These are phyloP conservation scores for Syncephalastrum racemosum DNA, from an alignment of 371 early-diverging fungal genomes.

Conservation along the genomic window DNA sequence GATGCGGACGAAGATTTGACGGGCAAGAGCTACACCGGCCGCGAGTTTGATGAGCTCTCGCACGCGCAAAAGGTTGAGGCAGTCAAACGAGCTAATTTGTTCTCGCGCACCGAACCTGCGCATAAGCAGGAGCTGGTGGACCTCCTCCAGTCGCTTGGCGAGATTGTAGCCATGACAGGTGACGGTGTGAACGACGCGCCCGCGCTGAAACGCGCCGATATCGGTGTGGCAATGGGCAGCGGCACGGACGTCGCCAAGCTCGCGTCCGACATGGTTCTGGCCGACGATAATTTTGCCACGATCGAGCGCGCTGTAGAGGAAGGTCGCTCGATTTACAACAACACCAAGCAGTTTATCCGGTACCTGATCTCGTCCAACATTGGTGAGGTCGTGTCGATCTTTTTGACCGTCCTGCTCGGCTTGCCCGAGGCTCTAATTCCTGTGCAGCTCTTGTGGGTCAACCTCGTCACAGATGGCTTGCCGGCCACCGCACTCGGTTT, in stretches of 20 bases:
- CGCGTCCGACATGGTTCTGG: slow-evolving; percentile 97
- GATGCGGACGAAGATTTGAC: slow-evolving; percentile 64
- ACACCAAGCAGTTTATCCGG: slow-evolving; percentile 97
- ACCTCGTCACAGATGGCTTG: slow-evolving; percentile 87
- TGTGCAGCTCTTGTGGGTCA: slow-evolving; percentile 97
- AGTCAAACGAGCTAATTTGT: slow-evolving; percentile 77
- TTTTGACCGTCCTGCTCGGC: slow-evolving; percentile 91
- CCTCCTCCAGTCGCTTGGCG: slow-evolving; percentile 82
- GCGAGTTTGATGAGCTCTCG: slow-evolving; percentile 88
- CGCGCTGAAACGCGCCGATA: slow-evolving; percentile 96
- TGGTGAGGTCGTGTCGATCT: slow-evolving; percentile 85
- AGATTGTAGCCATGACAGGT: slow-evolving; percentile 98
- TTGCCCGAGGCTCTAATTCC: slow-evolving; percentile 97
- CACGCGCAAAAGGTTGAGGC: slow-evolving; percentile 70
- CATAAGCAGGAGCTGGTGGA: slow-evolving; percentile 95
- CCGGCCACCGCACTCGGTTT: slow-evolving; percentile 84
- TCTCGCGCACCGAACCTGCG: slow-evolving; percentile 92
- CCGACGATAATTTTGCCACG: slow-evolving; percentile 97
- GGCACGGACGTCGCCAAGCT: slow-evolving; percentile 98
- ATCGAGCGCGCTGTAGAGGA: slow-evolving; percentile 96
- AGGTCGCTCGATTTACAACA: slow-evolving; percentile 95
- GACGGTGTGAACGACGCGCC: slow-evolving; percentile 99
- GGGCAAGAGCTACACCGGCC: slow-evolving; percentile 87
- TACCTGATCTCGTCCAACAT: slow-evolving; percentile 96
- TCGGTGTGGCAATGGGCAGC: slow-evolving; percentile 97